Percentiles rank a stretch among this genome's conserved stretches.
phyloP scores from a whole-genome alignment of 495 filamentous ascomycete species.

The Lophium mytilinum region DNA sequence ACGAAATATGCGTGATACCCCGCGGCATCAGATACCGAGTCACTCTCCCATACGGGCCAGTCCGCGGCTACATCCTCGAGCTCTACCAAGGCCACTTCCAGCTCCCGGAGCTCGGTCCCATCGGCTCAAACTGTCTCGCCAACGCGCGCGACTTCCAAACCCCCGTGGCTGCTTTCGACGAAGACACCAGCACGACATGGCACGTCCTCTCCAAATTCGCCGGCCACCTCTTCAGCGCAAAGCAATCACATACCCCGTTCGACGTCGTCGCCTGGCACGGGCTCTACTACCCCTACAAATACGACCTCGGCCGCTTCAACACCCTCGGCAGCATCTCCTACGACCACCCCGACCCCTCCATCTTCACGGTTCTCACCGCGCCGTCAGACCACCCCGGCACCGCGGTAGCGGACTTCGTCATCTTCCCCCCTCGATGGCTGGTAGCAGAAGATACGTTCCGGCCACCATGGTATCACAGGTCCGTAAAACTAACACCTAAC shows the following conservation, averaged over 20 bases:
- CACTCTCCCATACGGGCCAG: conserved; percentile 53
- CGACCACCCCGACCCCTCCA: conserved; percentile 77
- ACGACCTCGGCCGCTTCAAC: conserved; percentile 75
- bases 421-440: conserved; percentile 76
- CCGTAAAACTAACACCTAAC: neutral
- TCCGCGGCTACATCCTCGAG: conserved; percentile 79
- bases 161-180: conserved; percentile 68
- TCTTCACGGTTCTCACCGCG: conserved; percentile 74
- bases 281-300: conserved; percentile 77
- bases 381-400: conserved; percentile 58
- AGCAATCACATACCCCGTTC: conserved; percentile 68
- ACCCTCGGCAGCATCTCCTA: conserved; percentile 64
- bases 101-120: conserved; percentile 82
- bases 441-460: conserved; percentile 72
- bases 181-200: conserved; percentile 46
- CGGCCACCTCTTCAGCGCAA: conserved; percentile 65
- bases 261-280: conserved; percentile 82
- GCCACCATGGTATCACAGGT: conserved; percentile 66
- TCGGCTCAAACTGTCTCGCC: conserved; percentile 79
- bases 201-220: conserved; percentile 69
- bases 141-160: conserved; percentile 86
- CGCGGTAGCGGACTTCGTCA: conserved; percentile 73
- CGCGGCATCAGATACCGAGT: conserved; percentile 76
- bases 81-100: conserved; percentile 77
- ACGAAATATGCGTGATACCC: conserved; percentile 84